phyloP scores from a whole-genome alignment of 202 grass and related monocot species.

The Musa balbisiana region DNA sequence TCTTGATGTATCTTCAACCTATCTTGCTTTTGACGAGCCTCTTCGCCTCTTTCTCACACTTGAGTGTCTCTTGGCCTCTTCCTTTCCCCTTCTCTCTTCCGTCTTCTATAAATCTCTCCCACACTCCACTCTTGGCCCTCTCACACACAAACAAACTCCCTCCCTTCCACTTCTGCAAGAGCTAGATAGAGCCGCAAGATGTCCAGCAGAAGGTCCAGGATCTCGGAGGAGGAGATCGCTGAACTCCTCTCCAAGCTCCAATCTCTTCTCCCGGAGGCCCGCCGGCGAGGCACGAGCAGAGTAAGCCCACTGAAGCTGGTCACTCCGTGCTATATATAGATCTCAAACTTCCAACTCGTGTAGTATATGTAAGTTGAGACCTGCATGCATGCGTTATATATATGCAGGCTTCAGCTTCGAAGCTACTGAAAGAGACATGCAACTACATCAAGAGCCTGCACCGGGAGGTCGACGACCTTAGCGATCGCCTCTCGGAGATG shows the following conservation, averaged over 20 bases:
- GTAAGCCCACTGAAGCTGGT: constrained; percentile 12
- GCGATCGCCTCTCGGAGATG: not conserved
- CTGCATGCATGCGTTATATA: not conserved
- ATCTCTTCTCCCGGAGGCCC: constrained; percentile 50
- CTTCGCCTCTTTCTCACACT: not conserved
- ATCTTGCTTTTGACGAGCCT: not conserved
- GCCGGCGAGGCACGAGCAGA: constrained; percentile 32
- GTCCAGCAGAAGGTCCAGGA: constrained; percentile 18
- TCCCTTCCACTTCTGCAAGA: not conserved
- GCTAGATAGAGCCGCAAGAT: not conserved
- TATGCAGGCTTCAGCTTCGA: not conserved
- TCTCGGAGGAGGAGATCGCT: constrained; percentile 60
- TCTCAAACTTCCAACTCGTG: not conserved
- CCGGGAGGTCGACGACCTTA: not conserved
- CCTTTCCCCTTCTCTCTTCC: too few relatives aligned
- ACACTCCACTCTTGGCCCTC: not conserved
- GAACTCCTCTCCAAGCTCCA: constrained; percentile 66
- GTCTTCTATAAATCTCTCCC: not conserved
- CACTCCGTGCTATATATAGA: too few relatives aligned
- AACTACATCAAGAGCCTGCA: not conserved
- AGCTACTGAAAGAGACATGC: not conserved
- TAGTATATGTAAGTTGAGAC: not conserved
- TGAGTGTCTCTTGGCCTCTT: too few relatives aligned
- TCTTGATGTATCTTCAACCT: too few relatives aligned
- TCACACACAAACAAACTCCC: not conserved